Percentiles rank a stretch among this genome's conserved stretches.
Conservation (phyloP, 192 early-diverging fungal species). For the Coemansia sp. region DNA sequence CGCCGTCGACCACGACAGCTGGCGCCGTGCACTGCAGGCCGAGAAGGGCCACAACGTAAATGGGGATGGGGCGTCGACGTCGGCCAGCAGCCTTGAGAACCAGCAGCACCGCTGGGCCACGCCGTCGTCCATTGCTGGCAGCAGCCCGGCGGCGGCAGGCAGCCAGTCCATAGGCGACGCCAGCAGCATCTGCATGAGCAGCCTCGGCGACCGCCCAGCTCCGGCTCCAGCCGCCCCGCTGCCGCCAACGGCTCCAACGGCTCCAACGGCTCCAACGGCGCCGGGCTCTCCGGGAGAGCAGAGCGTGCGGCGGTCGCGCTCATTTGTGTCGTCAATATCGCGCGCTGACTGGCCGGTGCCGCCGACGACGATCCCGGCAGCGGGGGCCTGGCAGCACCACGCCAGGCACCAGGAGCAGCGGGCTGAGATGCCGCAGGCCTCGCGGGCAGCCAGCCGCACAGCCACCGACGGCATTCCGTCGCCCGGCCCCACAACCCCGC, state of each 20-base stretch:
- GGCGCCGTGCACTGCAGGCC: constrained; percentile 20
- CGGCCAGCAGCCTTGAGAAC: constrained; percentile 8
- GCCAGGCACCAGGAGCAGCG: constrained; percentile 6
- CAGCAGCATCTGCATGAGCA: not conserved
- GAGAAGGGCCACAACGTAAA: constrained; percentile 6
- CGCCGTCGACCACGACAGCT: constrained; percentile 38
- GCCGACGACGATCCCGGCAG: constrained; percentile 16
- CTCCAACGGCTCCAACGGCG: not conserved
- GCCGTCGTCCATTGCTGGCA: not conserved
- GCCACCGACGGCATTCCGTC: not conserved
- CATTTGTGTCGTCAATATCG: constrained; percentile 38
- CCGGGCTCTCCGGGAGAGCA: not conserved
- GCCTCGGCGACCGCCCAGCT: not conserved
- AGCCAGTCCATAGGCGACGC: not conserved
- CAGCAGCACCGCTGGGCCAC: constrained; percentile 1
- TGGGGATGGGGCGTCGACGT: not conserved
- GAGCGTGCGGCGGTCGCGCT: constrained; percentile 20
- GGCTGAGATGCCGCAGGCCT: not conserved
- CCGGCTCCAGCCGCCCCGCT: not conserved
- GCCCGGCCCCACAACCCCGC: not conserved
- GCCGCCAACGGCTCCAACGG: not conserved
- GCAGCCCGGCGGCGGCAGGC: not conserved
- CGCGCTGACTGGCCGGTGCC: constrained; percentile 44
- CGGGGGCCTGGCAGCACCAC: not conserved
- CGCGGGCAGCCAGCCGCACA: not conserved